A percentile compares a stretch with the other conserved stretches of the same genome.
Conservation (phyloP, 2,329 filamentous ascomycete species). For the Aspergillus chevalieri region DNA sequence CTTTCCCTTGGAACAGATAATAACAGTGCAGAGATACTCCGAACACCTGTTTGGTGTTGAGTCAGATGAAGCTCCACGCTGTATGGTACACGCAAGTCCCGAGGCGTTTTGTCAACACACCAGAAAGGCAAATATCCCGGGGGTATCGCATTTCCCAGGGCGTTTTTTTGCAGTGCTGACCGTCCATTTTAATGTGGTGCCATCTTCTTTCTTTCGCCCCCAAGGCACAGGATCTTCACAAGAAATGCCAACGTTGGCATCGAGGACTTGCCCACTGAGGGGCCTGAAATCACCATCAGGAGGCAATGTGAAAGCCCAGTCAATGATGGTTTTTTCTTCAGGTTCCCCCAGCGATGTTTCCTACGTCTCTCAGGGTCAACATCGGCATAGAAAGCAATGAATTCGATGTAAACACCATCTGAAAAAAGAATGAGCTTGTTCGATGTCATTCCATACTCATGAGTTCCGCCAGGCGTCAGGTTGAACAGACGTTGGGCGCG, state of each 20-base stretch:
- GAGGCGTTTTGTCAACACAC: not conserved
- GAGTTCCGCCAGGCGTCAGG: constrained; percentile 12
- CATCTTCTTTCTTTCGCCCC: not conserved
- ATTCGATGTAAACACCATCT: constrained; percentile 13
- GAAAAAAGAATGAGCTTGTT: constrained; percentile 13
- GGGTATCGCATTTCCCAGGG: not conserved
- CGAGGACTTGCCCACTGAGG: constrained; percentile 3
- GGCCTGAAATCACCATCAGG: constrained; percentile 8
- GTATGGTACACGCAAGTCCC: not conserved
- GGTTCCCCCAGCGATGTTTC: constrained; percentile 13
- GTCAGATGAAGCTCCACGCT: not conserved
- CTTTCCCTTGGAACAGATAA: not conserved
- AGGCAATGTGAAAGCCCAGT: constrained; percentile 15
- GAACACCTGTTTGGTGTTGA: not conserved
- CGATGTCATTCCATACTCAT: constrained; percentile 12
- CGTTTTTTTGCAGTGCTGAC: not conserved
- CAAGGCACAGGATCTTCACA: not conserved
- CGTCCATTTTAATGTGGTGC: not conserved
- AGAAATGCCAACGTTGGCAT: not conserved
- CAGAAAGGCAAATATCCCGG: not conserved
- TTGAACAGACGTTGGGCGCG: constrained; percentile 6
- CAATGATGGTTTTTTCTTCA: constrained; percentile 11
- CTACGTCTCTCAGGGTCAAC: constrained; percentile 9
- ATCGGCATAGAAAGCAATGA: constrained; percentile 15
- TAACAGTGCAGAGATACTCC: not conserved